phyloP scores from a whole-genome alignment of 768 basidiomycete genomes.

The Leccinum sublutescens region DNA sequence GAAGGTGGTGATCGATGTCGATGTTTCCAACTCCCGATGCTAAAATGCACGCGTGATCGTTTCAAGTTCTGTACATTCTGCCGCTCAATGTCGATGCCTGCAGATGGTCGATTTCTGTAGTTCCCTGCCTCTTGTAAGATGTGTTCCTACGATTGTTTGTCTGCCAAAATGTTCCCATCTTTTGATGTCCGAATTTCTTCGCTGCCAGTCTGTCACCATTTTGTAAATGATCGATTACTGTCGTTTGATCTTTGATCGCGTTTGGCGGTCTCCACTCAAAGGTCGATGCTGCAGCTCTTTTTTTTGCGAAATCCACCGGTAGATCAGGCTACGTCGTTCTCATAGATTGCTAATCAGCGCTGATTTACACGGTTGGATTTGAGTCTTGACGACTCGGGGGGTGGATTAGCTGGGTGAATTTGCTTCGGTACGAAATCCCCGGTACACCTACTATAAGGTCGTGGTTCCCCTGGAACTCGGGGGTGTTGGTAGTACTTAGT shows the following conservation, averaged over 20 bases:
- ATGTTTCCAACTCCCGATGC: not conserved
- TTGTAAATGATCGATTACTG: not conserved
- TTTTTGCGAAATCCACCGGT: too few relatives aligned
- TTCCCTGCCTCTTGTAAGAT: constrained; percentile 1
- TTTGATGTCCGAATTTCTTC: not conserved
- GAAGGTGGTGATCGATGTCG: too few relatives aligned
- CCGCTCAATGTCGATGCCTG: constrained; percentile 3
- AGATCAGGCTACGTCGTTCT: too few relatives aligned
- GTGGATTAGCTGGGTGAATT: too few relatives aligned
- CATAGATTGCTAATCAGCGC: too few relatives aligned
- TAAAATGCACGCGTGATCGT: constrained; percentile 12
- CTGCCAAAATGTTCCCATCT: not conserved
- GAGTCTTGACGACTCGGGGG: too few relatives aligned
- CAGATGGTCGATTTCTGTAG: constrained; percentile 13
- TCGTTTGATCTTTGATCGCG: not conserved
- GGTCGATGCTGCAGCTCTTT: not conserved
- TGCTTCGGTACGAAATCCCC: too few relatives aligned
- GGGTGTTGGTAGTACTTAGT: not conserved
- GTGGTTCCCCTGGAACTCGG: not conserved
- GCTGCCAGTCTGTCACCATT: not conserved
- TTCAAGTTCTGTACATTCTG: constrained; percentile 4
- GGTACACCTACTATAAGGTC: not conserved
- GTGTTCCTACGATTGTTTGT: not conserved
- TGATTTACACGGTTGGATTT: too few relatives aligned
- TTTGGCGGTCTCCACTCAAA: not conserved